Evolutionary conservation across 2,329 filamentous ascomycete species (phyloP).

Genomic region (Coniella vitis): DNA sequence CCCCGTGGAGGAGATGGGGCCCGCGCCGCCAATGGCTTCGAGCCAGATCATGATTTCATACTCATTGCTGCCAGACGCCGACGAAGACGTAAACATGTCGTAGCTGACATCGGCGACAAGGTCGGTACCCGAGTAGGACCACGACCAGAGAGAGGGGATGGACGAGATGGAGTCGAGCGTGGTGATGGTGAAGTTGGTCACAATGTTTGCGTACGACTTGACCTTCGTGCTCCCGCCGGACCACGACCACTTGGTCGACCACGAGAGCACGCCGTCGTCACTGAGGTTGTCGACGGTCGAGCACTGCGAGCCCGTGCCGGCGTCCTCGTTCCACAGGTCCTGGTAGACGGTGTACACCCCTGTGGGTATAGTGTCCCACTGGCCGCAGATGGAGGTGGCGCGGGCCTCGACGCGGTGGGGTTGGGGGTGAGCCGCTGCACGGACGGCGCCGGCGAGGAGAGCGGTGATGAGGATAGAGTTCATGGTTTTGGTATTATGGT

Average conservation of each 20-base stretch:
- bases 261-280: conserved; percentile 20
- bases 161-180: conserved; percentile 27
- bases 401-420: conserved; percentile 2
- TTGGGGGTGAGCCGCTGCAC: neutral
- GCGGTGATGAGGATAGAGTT: conserved; percentile 14
- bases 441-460: conserved; percentile 3
- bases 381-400: conserved; percentile 8
- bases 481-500: conserved; percentile 9
- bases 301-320: conserved; percentile 36
- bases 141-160: conserved; percentile 31
- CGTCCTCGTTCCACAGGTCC: conserved; percentile 40
- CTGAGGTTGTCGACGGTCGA: conserved; percentile 30
- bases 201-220: conserved; percentile 40
- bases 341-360: conserved; percentile 40
- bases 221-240: conserved; percentile 31
- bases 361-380: conserved; percentile 5
- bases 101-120: conserved; percentile 51
- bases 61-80: conserved; percentile 34
- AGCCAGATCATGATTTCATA: conserved; percentile 64
- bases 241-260: conserved; percentile 39
- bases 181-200: conserved; percentile 25
- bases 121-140: conserved; percentile 26
- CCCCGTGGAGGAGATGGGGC: conserved; percentile 48
- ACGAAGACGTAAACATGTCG: conserved; percentile 50
- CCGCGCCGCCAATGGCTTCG: conserved; percentile 48